A percentile compares a stretch with the other conserved stretches of the same genome.
Evolutionary conservation across 768 basidiomycete genomes (phyloP).

Genomic region (Trametes villosa): DNA sequence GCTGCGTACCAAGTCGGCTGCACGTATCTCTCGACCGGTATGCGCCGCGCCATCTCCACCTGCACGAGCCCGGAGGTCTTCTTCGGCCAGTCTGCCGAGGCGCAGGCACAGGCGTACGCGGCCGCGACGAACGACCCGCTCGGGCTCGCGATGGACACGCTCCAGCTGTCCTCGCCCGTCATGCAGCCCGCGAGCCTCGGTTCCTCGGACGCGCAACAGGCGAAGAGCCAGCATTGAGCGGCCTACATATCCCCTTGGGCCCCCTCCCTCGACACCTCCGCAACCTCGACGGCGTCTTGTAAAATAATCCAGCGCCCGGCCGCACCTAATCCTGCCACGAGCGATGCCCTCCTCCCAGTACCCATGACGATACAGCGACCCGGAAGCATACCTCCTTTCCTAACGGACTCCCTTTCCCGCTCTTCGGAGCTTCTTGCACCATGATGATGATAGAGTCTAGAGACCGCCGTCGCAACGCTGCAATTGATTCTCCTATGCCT

Average conservation of each 20-base stretch:
- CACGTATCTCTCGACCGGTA: conserved; percentile 89
- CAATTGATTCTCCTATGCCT: not conserved
- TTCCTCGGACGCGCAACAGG: not conserved
- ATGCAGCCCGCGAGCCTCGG: conserved; percentile 17
- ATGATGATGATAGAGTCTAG: conserved; percentile 16
- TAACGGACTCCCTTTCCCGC: conserved; percentile 3
- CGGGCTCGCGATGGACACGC: conserved; percentile 44
- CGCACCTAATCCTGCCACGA: conserved; percentile 9
- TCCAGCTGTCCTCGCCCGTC: conserved; percentile 30
- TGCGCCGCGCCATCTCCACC: conserved; percentile 93
- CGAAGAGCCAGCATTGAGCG: not conserved
- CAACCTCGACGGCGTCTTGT: conserved; percentile 5
- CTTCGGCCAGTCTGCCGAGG: conserved; percentile 56
- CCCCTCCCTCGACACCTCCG: not conserved
- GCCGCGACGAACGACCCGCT: conserved; percentile 40
- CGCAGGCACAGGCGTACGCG: conserved; percentile 39
- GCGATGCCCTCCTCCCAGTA: not conserved
- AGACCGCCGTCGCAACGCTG: not conserved
- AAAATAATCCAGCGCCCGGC: conserved; percentile 13
- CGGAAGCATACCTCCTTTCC: not conserved
- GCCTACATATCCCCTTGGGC: not conserved
- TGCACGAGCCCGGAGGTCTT: conserved; percentile 93
- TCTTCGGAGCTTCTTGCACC: not conserved
- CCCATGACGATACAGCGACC: too few relatives aligned
- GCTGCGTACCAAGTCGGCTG: conserved; percentile 97